These are phyloP conservation scores for Mortierella sp. DNA, from an alignment of 371 early-diverging fungal genomes.

Conservation along the genomic window DNA sequence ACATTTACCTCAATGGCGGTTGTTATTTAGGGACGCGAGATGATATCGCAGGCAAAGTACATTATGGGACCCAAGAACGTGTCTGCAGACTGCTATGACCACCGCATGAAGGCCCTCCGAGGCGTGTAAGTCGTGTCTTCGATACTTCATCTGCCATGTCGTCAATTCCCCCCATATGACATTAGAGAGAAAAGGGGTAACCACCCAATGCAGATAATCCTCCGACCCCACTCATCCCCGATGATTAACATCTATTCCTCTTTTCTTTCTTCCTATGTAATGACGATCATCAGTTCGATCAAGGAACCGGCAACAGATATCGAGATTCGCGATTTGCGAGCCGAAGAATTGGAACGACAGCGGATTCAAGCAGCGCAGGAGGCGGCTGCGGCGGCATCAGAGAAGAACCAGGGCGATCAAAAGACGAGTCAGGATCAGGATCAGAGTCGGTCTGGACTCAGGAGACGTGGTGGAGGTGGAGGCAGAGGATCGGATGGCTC, in stretches of 20 bases:
- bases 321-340: slow-evolving; percentile 25
- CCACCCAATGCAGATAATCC: too few species aligned
- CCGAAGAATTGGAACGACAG: slow-evolving; percentile 17
- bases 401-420: neutral
- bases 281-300: too few species aligned
- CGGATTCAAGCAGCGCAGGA: slow-evolving; percentile 1
- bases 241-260: too few species aligned
- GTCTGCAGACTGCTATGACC: slow-evolving; percentile 53
- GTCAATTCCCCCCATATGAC: too few species aligned
- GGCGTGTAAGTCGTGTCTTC: slow-evolving; percentile 41
- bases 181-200: too few species aligned
- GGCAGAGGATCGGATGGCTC: neutral
- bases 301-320: slow-evolving; percentile 19
- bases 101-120: slow-evolving; percentile 52
- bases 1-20: neutral
- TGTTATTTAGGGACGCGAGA: slow-evolving; percentile 37
- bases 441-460: slow-evolving; percentile 17
- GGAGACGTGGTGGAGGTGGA: slow-evolving; percentile 28
- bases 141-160: too few species aligned
- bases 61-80: slow-evolving; percentile 55
- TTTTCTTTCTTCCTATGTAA: too few species aligned
- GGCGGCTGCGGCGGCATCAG: slow-evolving; percentile 1
- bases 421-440: neutral
- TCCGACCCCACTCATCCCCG: too few species aligned
- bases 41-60: slow-evolving; percentile 53